Evolutionary conservation across 176 grass and related monocot genomes (phyloP).

Genomic region (Zea mays): Zm-B73-REFERENCE-NAM-5.0 NC_050097.1:15496501-15497000

Average conservation of each 20-base stretch:
- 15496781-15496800: slow-evolving; percentile 45
- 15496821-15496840: neutral
- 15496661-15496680: slow-evolving; percentile 8
- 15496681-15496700: neutral
- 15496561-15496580: neutral
- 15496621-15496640: neutral
- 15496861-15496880: neutral
- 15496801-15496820: slow-evolving; percentile 42
- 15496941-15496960: neutral
- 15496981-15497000: neutral
- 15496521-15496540: neutral
- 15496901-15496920: neutral
- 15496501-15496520: too few species aligned
- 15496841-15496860: neutral
- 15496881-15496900: neutral
- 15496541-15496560: neutral
- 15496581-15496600: neutral
- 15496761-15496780: slow-evolving; percentile 45
- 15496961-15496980: neutral
- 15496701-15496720: slow-evolving; percentile 6
- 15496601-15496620: neutral
- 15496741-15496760: slow-evolving; percentile 21
- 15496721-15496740: slow-evolving; percentile 26
- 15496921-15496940: neutral
- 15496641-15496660: neutral